These are phyloP conservation scores for Alternaria hordeiaustralica DNA, from an alignment of 2,329 filamentous ascomycete genomes.

Conservation along the genomic window DNA sequence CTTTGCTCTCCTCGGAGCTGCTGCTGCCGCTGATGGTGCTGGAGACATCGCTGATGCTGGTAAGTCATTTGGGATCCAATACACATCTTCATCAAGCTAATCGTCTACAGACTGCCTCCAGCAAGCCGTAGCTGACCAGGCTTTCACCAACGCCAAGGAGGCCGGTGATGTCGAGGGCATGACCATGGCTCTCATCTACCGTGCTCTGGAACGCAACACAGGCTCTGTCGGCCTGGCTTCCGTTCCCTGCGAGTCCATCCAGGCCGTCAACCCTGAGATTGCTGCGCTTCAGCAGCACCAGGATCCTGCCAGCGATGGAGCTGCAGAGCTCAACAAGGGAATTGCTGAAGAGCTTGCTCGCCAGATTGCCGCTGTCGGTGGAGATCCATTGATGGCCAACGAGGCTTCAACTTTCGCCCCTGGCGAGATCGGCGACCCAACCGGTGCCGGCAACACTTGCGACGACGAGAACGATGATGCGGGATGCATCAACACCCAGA, in stretches of 20 bases:
- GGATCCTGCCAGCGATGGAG: slow-evolving; percentile 67
- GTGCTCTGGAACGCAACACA: slow-evolving; percentile 67
- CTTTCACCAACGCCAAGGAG: slow-evolving; percentile 66
- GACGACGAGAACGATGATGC: slow-evolving; percentile 55
- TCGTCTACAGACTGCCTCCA: slow-evolving; percentile 60
- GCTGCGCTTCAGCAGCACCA: slow-evolving; percentile 69
- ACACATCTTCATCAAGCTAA: slow-evolving; percentile 12
- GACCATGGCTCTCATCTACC: slow-evolving; percentile 62
- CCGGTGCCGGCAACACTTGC: slow-evolving; percentile 61
- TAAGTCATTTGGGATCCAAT: slow-evolving; percentile 12
- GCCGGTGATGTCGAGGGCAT: slow-evolving; percentile 60
- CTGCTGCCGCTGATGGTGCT: slow-evolving; percentile 56
- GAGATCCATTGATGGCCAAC: slow-evolving; percentile 67
- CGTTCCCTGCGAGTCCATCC: slow-evolving; percentile 61
- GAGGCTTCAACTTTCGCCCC: slow-evolving; percentile 69
- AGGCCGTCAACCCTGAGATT: slow-evolving; percentile 70
- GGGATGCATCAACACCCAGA: slow-evolving; percentile 63
- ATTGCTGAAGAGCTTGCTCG: slow-evolving; percentile 65
- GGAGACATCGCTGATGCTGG: slow-evolving; percentile 57
- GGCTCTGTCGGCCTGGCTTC: slow-evolving; percentile 63
- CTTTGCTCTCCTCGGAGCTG: slow-evolving; percentile 62
- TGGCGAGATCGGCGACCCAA: slow-evolving; percentile 61
- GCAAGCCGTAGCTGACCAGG: slow-evolving; percentile 64
- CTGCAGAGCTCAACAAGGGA: slow-evolving; percentile 65
- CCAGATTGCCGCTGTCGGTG: slow-evolving; percentile 67